Conservation (phyloP, 2,329 filamentous ascomycete genomes). For the Eutypa lata region DNA sequence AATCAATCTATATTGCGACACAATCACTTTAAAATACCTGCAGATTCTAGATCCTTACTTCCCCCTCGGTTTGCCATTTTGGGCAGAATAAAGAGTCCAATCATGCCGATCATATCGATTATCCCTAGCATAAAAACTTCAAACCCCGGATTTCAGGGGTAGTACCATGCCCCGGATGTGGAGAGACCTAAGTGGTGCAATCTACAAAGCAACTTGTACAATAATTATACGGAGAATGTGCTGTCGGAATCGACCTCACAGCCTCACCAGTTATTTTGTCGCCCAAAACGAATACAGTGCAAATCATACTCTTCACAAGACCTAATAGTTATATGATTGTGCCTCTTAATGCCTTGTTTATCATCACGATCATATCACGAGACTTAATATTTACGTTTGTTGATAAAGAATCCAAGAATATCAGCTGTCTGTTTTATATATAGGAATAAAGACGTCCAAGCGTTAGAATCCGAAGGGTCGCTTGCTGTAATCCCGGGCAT, state of each 20-base stretch:
- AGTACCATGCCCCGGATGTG: background rate
- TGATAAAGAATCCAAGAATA: too few relatives aligned
- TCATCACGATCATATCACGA: too few relatives aligned
- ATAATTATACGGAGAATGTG: background rate
- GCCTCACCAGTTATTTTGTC: background rate
- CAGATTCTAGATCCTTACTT: background rate
- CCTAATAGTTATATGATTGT: background rate
- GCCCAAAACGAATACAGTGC: background rate
- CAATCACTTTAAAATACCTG: background rate
- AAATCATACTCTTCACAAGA: background rate
- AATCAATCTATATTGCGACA: too few relatives aligned
- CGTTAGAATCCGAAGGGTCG: background rate
- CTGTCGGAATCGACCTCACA: background rate
- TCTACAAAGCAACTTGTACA: background rate
- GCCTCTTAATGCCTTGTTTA: background rate
- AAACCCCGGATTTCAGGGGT: background rate
- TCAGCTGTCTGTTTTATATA: background rate
- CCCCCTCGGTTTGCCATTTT: background rate
- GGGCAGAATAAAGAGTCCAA: background rate
- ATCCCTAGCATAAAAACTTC: background rate
- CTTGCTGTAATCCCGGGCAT: background rate
- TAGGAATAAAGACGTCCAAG: background rate
- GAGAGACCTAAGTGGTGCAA: background rate
- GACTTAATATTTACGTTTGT: too few relatives aligned
- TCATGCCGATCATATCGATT: background rate